Conservation (phyloP, 805 yeast species). For the Dipodascopsis tothii region DNA sequence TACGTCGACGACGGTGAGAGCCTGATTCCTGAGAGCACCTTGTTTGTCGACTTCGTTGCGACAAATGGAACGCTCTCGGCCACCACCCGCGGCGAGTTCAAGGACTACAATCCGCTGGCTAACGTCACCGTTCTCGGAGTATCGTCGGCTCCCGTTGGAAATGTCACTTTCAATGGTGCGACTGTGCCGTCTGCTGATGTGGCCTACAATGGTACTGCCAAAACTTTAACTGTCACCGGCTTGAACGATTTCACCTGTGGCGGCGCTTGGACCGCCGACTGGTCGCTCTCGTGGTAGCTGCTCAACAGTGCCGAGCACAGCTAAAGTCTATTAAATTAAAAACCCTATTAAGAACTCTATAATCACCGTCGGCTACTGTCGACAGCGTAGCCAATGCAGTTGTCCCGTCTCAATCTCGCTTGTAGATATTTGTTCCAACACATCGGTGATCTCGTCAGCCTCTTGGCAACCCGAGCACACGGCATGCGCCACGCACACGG, state of each 20-base stretch:
- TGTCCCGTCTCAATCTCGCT: background rate
- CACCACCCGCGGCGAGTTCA: background rate
- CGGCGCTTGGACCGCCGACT: background rate
- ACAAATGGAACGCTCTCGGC: background rate
- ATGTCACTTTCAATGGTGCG: conserved; percentile 1
- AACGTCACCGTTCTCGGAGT: conserved; percentile 7
- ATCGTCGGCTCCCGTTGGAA: conserved; percentile 1
- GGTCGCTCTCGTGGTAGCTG: background rate
- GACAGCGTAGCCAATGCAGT: background rate
- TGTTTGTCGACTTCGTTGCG: conserved; percentile 3
- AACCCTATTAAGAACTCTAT: background rate
- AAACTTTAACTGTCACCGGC: background rate
- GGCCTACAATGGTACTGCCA: background rate
- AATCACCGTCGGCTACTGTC: background rate
- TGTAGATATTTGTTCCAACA: background rate
- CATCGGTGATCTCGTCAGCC: background rate
- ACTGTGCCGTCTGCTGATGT: no score
- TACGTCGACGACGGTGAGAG: conserved; percentile 76
- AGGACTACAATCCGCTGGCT: conserved; percentile 3
- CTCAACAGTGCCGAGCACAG: no score
- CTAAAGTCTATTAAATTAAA: background rate
- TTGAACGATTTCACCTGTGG: background rate
- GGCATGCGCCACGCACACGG: no score
- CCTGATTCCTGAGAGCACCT: background rate
- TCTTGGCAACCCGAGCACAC: no score